Percentiles rank a stretch among this genome's conserved stretches.
phyloP scores from a whole-genome alignment of 176 grass and related monocot species.

The Triticum turgidum region DNA sequence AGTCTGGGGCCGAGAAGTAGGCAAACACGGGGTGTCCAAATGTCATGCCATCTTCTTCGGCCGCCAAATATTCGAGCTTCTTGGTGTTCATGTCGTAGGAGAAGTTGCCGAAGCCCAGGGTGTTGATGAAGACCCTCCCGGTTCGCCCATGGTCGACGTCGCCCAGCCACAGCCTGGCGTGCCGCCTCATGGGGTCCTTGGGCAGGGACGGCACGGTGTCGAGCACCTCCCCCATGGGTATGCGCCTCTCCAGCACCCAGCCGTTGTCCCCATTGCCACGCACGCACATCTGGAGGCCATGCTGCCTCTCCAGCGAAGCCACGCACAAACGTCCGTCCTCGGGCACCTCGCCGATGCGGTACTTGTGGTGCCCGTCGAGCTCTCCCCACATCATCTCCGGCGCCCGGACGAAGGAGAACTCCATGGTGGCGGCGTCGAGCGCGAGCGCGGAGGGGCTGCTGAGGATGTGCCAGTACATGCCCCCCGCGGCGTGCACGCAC shows the following conservation, averaged over 20 bases:
- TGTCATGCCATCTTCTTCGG: neutral
- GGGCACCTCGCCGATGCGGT: conserved; percentile 24
- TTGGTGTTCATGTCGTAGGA: neutral
- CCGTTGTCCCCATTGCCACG: neutral
- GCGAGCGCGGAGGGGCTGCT: neutral
- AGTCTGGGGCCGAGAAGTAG: neutral
- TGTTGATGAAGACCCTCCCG: conserved; percentile 18
- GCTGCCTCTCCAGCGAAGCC: neutral
- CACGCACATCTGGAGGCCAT: neutral
- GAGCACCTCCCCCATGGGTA: neutral
- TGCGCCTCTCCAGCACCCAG: neutral
- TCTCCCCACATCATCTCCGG: neutral
- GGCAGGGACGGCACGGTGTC: neutral
- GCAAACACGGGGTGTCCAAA: neutral
- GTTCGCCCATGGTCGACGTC: conserved; percentile 3
- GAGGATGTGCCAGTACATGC: conserved; percentile 27
- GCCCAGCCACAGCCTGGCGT: neutral
- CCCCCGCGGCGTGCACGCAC: conserved; percentile 21
- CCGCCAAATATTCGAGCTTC: conserved; percentile 14
- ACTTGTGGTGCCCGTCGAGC: neutral
- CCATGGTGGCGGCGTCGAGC: neutral
- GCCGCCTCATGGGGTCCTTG: neutral
- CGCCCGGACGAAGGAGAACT: neutral
- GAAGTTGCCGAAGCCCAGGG: neutral
- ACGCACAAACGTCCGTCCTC: conserved; percentile 26